These are phyloP conservation scores for Caryopteris hybrid DNA, from an alignment of 305 asterid species.

Conservation along the genomic window DNA sequence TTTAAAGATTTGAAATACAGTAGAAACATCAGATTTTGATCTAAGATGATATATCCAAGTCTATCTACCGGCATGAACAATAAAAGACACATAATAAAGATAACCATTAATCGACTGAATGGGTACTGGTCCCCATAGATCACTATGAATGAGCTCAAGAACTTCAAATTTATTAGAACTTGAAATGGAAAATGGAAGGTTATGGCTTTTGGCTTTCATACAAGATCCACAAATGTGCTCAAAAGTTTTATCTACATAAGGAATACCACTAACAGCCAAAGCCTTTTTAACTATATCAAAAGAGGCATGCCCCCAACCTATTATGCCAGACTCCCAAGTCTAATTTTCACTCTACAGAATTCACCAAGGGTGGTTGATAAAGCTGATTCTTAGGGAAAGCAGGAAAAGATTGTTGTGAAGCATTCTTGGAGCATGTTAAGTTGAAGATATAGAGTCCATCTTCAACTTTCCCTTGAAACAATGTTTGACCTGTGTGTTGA, in stretches of 20 bases:
- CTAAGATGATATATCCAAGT: not conserved
- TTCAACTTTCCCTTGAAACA: not conserved
- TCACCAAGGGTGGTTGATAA: not conserved
- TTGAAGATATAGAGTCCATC: not conserved
- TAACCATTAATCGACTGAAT: not conserved
- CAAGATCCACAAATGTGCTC: not conserved
- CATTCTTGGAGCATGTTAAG: not conserved
- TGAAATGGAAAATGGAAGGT: not conserved
- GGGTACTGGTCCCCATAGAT: not conserved
- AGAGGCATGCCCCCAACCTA: not conserved
- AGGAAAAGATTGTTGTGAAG: not conserved
- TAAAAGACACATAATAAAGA: not conserved
- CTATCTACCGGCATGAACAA: not conserved
- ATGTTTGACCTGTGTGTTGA: not conserved
- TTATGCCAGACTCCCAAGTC: not conserved
- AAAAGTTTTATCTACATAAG: not conserved
- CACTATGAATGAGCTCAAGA: not conserved
- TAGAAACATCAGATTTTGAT: not conserved
- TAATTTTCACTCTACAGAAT: not conserved
- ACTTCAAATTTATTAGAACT: not conserved
- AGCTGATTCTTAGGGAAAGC: not conserved
- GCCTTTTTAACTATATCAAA: not conserved
- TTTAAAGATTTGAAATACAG: not conserved
- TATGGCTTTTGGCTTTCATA: not conserved
- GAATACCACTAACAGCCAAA: not conserved